Base-by-base conservation (phyloP, 352 stramenopile genomes). In the Thalassiosira pacifica region DNA sequence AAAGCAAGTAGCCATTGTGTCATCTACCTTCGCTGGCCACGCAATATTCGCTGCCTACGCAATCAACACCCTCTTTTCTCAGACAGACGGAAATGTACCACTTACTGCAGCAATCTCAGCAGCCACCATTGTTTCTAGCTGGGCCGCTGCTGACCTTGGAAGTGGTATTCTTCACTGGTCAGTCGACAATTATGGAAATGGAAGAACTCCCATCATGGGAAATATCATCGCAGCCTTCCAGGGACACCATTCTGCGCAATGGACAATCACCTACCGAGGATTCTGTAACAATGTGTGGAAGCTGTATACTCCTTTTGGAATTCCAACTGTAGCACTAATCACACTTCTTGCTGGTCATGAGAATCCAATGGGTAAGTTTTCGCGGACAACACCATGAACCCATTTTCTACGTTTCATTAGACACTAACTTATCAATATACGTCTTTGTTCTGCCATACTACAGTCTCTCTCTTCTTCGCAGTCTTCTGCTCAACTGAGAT, bases 201-300 rank as follows among this genome's bases (percentile, higher is more conserved):
- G 90, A 31, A 60, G 85, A 19, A 96, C 92, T 42, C 92, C 92
- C 0, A 72, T 96, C 42, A 93, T 96, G 84, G 92, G 92, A 76
- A 88, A 85, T 68, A 94, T 95, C 37, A 95, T 94, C 85, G 92
- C 92, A 42, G 92, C 92, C 6, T 88, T 88, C 31, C 92, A 96
- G 67, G 92, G 92, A 31, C 92, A 96, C 79, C 92, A 96, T 82
- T 89, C 84, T 9, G 92, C 92, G 31, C 92, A 86, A n/a, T 96
- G 92, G 92, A 96, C 92, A 4, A 96, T 96, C 48, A 94, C 90
- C 16, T 85, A 96, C 81, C 84, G 92, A 40, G 89, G 82, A n/a
- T 95, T 95, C 76, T 89, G 79, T 42, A 96, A 96, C 74, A 96
- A 96, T 85, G 91, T 96, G 32, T 91, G 92, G 84, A 96, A 96